Base-by-base conservation (phyloP, 208 protist species). In the Sergeia podlipaevii region DNA sequence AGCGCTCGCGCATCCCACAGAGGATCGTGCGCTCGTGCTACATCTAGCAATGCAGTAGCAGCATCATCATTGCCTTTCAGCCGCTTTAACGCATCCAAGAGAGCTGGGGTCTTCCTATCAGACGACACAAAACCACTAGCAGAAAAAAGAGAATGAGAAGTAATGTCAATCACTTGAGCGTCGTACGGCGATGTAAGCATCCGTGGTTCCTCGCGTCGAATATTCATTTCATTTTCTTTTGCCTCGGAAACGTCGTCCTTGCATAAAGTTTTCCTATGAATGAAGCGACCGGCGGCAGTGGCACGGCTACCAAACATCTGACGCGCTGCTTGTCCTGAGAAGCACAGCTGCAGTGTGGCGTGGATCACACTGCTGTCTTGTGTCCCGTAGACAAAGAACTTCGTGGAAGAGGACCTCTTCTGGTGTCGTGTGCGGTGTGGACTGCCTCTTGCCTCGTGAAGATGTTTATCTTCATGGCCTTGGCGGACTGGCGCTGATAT, bases 1-100 rank as follows among this genome's bases (percentile, higher is more conserved):
- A 92, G 63, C 8, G 85, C 85, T 52, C 85, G 77, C 10, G 85
- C 85, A 72, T 92, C 85, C 81, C 85, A 92, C 20, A 92, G 53
- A 3, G 85, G 78, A 48, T 92, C 77, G 53, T 92, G 85, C 29
- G 53, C 64, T 7, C 37, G 53, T 41, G 46, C 47, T 2, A 34
- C 3, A 17, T 37, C 53, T 2, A 52, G 38, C 38, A 92, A 26
- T 20, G n/a, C 52, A 15, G 43, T 49, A 0, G 85, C 80, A n/a
- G 59, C 65, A 4, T 42, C 45, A 42, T 92, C 77, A 8, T 56
- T 42, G 23, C 2, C 18, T 15, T 68, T 46, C 3, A 67, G 66
- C 39, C 65, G 69, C 44, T 69, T 59, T 15, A 92, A 56, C 8
- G 85, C 80, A 7, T 53, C 60, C 13, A 41, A 36, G 27, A 92